Conservation (phyloP, 2,329 filamentous ascomycete genomes). For the Macrophomina tecta region DNA sequence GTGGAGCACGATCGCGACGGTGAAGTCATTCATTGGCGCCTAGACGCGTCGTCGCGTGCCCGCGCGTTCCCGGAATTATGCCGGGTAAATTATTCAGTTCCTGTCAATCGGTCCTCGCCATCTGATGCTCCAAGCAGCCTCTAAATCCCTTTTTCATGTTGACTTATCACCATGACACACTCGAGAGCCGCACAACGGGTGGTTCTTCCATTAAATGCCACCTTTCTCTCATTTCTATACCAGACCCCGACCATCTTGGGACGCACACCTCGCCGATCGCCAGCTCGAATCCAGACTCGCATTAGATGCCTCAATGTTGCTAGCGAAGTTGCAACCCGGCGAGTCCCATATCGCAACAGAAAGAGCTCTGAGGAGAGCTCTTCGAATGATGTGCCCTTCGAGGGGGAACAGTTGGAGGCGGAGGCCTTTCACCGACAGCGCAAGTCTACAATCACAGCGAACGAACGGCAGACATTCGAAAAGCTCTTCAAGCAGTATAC, state of each 20-base stretch:
- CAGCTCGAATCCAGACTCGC: background rate
- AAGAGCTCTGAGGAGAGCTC: background rate
- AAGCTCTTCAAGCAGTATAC: conserved; percentile 19
- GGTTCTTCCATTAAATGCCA: conserved; percentile 32
- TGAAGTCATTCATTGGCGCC: conserved; percentile 16
- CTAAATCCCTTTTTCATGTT: background rate
- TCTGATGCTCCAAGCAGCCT: background rate
- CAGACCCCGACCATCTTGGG: conserved; percentile 68
- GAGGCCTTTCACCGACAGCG: conserved; percentile 28
- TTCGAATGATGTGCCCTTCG: conserved; percentile 35
- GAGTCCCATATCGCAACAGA: background rate
- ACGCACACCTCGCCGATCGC: background rate
- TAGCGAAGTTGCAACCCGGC: conserved; percentile 20
- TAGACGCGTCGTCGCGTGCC: conserved; percentile 25
- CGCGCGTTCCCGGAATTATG: conserved; percentile 21
- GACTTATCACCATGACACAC: conserved; percentile 5
- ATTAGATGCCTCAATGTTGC: conserved; percentile 14
- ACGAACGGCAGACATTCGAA: conserved; percentile 43
- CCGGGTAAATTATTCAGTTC: background rate
- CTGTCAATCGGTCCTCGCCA: background rate
- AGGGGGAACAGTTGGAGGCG: conserved; percentile 43
- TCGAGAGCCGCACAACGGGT: background rate
- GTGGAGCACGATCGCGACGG: conserved; percentile 8
- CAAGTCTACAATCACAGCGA: conserved; percentile 43
- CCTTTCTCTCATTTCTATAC: conserved; percentile 72